These are phyloP conservation scores for Fusarium abutilonis DNA, from an alignment of 2,329 filamentous ascomycete species.

Conservation along the genomic window DNA sequence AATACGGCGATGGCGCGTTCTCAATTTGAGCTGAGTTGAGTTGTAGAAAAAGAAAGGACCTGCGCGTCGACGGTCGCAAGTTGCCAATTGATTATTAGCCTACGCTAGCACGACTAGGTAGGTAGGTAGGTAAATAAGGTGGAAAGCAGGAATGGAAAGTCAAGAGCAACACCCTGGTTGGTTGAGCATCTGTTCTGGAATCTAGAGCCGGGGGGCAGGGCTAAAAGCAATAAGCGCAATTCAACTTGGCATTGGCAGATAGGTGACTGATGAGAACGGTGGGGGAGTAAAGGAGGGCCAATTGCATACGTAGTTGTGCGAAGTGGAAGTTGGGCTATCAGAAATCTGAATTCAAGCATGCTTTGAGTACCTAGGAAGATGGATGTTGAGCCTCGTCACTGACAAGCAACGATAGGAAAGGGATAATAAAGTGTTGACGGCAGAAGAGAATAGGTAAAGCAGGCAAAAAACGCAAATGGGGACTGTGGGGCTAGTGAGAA, in stretches of 20 bases:
- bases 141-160: slow-evolving; percentile 42
- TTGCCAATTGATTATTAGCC: slow-evolving; percentile 33
- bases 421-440: slow-evolving; percentile 23
- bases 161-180: slow-evolving; percentile 42
- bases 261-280: slow-evolving; percentile 3
- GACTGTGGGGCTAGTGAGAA: slow-evolving; percentile 17
- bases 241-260: slow-evolving; percentile 38
- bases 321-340: background rate
- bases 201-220: slow-evolving; percentile 40
- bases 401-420: slow-evolving; percentile 15
- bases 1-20: slow-evolving; percentile 21
- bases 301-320: background rate
- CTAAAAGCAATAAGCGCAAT: slow-evolving; percentile 43
- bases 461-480: slow-evolving; percentile 13
- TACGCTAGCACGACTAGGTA: slow-evolving; percentile 19
- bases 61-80: slow-evolving; percentile 35
- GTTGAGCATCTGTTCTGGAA: slow-evolving; percentile 45
- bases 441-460: slow-evolving; percentile 1
- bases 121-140: slow-evolving; percentile 20
- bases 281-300: background rate
- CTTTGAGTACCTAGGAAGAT: slow-evolving; percentile 12
- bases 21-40: slow-evolving; percentile 10
- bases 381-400: background rate
- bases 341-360: background rate
- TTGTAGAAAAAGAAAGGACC: slow-evolving; percentile 20